Evolutionary conservation across 768 basidiomycete genomes (phyloP), one percentile per base, ranked within the genome.

Genomic region (Pholiota conissans): DNA sequence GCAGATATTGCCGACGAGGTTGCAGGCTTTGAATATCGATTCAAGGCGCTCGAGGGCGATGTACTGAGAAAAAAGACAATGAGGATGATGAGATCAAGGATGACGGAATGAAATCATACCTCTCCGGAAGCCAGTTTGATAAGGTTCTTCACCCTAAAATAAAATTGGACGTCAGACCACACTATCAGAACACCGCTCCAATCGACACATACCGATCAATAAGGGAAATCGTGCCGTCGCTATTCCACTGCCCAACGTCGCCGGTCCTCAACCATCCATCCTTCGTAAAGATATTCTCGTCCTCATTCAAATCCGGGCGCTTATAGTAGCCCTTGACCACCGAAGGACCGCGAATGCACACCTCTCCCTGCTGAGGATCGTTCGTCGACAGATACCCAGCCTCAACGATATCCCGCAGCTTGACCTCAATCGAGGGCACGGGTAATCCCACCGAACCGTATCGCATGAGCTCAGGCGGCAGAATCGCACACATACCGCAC

Each of bases 251-350:
- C 0, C 93, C 96, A 32, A 98, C 82, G 69, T 98, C 96, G 9
- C 96, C 96, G 0, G 95, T 98, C 67, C 91, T 82, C 69, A 98
- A 74, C 93, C 93, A 98, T 4, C 95, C 95, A 63, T 96, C 95
- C 60, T 83, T 81, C 2, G 93, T 90, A 71, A 96, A 95, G 67
- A 93, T 85, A 11, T 68, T 77, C 65, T 86, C 82, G 74, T 98
- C 96, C 20, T 80, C 75, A 68, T 97, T 95, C 50, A 98, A 78
- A 68, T 99, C 95, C 14, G 85, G 85, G 0, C 93, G 89, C 75
- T 95, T 96, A 79, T 83, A 98, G 77, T 98, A 99, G 0, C 81
- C 95, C 61, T 86, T 83, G 58, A 88, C 91, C 52, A 98, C 89
- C 2, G 89, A 85, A 3, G 90, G 87, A 0, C 96, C 96, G 27